A percentile compares a stretch with the other conserved stretches of the same genome.
phyloP scores from a whole-genome alignment of 306 rosid species.

The Hippophae gyantsensis region DNA sequence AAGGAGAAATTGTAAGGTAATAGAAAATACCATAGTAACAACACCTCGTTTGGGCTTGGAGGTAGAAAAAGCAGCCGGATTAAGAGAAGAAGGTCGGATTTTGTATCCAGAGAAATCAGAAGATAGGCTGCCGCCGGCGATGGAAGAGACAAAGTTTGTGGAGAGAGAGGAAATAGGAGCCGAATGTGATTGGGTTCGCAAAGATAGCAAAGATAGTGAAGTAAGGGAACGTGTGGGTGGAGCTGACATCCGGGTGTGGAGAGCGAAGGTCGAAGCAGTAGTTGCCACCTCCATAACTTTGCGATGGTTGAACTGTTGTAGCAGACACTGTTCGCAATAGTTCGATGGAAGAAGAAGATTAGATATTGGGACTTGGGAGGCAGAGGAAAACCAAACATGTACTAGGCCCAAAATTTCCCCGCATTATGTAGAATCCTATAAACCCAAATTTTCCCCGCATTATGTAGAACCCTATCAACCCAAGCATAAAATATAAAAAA shows the following conservation, averaged over 20 bases:
- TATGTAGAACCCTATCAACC: no score
- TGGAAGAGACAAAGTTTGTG: slow-evolving; percentile 42
- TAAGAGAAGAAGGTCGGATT: slow-evolving; percentile 51
- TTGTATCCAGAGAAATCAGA: slow-evolving; percentile 46
- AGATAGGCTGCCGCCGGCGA: slow-evolving; percentile 35
- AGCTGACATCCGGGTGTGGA: slow-evolving; percentile 4
- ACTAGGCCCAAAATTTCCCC: no score
- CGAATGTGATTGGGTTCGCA: no score
- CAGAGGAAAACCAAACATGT: no score
- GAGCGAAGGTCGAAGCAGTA: slow-evolving; percentile 18
- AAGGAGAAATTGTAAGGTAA: slow-evolving; percentile 7
- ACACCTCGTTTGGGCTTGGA: slow-evolving; percentile 59
- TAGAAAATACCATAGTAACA: slow-evolving; percentile 63
- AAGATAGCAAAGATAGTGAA: background rate
- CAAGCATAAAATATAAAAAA: no score
- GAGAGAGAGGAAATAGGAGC: slow-evolving; percentile 30
- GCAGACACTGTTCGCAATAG: background rate
- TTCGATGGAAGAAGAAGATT: background rate
- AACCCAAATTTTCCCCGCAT: no score
- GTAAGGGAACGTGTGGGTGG: background rate
- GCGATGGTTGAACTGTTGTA: background rate
- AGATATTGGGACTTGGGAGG: background rate
- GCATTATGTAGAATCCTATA: no score
- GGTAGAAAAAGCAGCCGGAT: slow-evolving; percentile 38
- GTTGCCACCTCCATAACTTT: slow-evolving; percentile 28